A percentile compares a stretch with the other conserved stretches of the same genome.
phyloP scores from a whole-genome alignment of 805 yeast species.

The Ogataea sp. region DNA sequence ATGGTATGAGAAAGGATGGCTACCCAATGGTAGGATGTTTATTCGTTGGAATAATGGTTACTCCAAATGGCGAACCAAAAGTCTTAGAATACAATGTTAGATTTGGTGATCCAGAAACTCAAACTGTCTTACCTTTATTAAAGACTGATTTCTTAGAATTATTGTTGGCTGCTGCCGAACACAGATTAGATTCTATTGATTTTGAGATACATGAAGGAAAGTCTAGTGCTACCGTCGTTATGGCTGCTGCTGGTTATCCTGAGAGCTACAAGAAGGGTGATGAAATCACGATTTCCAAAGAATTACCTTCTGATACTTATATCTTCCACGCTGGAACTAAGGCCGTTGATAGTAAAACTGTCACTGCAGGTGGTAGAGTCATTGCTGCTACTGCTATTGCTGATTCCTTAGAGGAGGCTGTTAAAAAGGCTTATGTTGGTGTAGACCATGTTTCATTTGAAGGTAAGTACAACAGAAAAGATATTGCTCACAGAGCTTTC shows the following conservation, averaged over 20 bases:
- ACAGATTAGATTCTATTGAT: conserved; percentile 77
- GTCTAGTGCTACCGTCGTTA: conserved; percentile 85
- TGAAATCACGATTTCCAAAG: conserved; percentile 49
- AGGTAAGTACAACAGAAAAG: conserved; percentile 78
- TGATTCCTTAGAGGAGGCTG: conserved; percentile 66
- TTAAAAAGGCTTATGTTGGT: conserved; percentile 78
- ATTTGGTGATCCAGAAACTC: conserved; percentile 99
- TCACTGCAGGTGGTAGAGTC: conserved; percentile 94
- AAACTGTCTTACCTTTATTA: conserved; percentile 85
- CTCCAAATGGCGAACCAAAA: conserved; percentile 76
- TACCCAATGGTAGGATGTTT: conserved; percentile 92
- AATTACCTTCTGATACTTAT: conserved; percentile 49
- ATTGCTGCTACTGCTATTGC: conserved; percentile 91
- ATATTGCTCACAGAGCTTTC: conserved; percentile 95
- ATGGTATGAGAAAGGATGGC: conserved; percentile 94
- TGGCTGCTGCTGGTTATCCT: conserved; percentile 98
- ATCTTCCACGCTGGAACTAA: conserved; percentile 98
- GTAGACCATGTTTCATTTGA: conserved; percentile 67
- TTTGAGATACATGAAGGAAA: conserved; percentile 45
- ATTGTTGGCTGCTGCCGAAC: conserved; percentile 90
- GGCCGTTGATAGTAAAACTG: conserved; percentile 44
- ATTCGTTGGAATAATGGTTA: conserved; percentile 91
- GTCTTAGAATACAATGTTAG: conserved; percentile 96
- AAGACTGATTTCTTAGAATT: conserved; percentile 90
- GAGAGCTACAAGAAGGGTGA: conserved; percentile 82